Percentiles rank a stretch among this genome's conserved stretches.
phyloP scores from a whole-genome alignment of 306 rosid species.

The Gleditsia sinensis region DNA sequence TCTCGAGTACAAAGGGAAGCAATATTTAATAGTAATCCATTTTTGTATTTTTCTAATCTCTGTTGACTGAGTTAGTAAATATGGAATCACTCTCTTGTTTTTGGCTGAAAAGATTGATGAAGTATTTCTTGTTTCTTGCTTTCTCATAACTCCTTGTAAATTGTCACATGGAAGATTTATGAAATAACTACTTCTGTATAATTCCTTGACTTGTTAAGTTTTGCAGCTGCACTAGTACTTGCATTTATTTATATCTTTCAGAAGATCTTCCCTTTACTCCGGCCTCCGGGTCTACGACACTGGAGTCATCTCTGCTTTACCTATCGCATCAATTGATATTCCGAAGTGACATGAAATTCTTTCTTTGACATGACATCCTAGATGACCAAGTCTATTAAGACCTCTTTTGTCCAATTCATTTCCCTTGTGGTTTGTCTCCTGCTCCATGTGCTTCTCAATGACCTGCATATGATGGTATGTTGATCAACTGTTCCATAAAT shows the following conservation, averaged over 20 bases:
- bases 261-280: too few species aligned
- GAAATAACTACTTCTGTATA: neutral
- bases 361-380: neutral
- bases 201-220: neutral
- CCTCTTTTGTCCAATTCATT: neutral
- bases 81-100: neutral
- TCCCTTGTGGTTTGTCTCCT: too few species aligned
- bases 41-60: neutral
- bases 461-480: slow-evolving; percentile 20
- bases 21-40: slow-evolving; percentile 6
- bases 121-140: neutral
- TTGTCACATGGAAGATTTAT: neutral
- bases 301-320: too few species aligned
- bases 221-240: neutral
- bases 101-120: neutral
- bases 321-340: too few species aligned
- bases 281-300: too few species aligned
- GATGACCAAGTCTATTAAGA: neutral
- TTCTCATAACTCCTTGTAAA: neutral
- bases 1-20: neutral
- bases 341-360: too few species aligned
- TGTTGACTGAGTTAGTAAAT: neutral
- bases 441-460: neutral
- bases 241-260: too few species aligned
- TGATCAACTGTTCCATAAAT: neutral